phyloP scores from a whole-genome alignment of 176 grass and related monocot genomes.

The Chloris gayana region DNA sequence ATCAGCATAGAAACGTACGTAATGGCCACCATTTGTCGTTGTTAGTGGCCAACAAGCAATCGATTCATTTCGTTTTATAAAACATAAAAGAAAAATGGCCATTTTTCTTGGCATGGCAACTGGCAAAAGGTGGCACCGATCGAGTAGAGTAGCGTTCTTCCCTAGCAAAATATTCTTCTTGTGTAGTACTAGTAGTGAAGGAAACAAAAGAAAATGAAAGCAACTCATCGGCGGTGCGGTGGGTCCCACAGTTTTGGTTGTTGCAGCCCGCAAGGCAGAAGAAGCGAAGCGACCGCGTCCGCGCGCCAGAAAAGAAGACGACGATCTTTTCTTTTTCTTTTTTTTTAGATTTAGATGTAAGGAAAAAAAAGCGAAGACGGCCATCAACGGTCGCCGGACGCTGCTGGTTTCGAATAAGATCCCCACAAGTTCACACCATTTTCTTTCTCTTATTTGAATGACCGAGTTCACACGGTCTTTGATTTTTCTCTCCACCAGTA shows the following conservation, averaged over 20 bases:
- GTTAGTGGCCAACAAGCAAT: background rate
- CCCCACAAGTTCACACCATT: no score
- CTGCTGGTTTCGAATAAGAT: background rate
- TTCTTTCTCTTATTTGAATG: no score
- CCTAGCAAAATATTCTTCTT: background rate
- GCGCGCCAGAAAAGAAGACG: background rate
- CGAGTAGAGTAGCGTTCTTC: no score
- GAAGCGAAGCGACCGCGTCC: background rate
- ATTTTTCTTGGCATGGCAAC: background rate
- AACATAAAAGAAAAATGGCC: background rate
- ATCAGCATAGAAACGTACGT: no score
- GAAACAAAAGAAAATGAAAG: background rate
- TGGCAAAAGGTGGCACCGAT: background rate
- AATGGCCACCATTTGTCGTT: background rate
- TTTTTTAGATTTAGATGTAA: no score
- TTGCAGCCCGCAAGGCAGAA: no score
- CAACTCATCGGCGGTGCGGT: background rate
- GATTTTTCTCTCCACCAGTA: background rate
- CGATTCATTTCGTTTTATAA: background rate
- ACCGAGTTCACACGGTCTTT: background rate
- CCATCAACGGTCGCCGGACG: slow-evolving; percentile 1
- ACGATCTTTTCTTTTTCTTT: no score
- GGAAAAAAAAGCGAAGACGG: background rate
- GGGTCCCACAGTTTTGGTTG: no score
- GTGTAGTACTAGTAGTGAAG: no score